Conservation (phyloP, 2,329 filamentous ascomycete genomes). For the Capronia americana region DNA sequence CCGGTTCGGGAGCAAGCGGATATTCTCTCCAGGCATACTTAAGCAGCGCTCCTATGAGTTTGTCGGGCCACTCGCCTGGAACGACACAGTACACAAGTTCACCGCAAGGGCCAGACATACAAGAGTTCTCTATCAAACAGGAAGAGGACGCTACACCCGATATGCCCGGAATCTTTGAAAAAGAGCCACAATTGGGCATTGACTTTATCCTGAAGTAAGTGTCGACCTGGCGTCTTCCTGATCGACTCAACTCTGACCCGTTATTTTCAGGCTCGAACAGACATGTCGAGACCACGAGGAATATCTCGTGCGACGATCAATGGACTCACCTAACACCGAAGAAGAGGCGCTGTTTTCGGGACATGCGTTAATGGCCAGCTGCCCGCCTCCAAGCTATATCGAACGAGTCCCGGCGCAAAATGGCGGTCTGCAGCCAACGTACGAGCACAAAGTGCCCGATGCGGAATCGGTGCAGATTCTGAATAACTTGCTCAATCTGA, state of each 20-base stretch:
- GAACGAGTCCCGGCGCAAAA: constrained; percentile 53
- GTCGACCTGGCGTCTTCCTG: constrained; percentile 8
- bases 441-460: constrained; percentile 78
- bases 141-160: constrained; percentile 34
- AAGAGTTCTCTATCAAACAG: constrained; percentile 37
- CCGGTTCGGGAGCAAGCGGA: constrained; percentile 26
- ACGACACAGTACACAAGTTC: constrained; percentile 39
- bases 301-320: constrained; percentile 69
- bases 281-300: constrained; percentile 93
- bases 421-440: constrained; percentile 54
- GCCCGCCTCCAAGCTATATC: constrained; percentile 74
- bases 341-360: constrained; percentile 74
- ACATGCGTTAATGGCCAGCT: constrained; percentile 92
- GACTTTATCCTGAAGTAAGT: constrained; percentile 57
- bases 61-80: constrained; percentile 36
- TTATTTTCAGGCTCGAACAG: constrained; percentile 66
- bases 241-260: neutral
- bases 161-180: constrained; percentile 52
- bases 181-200: constrained; percentile 54
- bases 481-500: constrained; percentile 81
- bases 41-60: constrained; percentile 31
- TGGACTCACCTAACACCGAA: constrained; percentile 59
- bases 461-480: constrained; percentile 68
- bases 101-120: constrained; percentile 35
- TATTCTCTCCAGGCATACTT: constrained; percentile 34